phyloP scores from a whole-genome alignment of 257 asterid genomes.

The Nicotiana paniculata region DNA sequence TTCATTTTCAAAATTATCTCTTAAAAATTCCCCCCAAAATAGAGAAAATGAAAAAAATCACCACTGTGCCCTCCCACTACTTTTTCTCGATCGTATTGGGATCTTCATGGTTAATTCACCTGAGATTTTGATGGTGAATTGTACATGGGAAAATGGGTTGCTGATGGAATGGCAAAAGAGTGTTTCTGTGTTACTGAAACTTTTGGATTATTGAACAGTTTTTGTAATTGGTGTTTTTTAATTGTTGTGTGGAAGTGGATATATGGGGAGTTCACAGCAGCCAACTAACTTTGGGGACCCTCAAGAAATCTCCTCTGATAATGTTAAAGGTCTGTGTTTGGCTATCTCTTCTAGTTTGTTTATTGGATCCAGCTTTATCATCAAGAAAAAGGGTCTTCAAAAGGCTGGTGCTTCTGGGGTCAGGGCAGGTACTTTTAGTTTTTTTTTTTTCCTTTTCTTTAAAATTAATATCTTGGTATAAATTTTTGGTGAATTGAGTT shows the following conservation, averaged over 20 bases:
- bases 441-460: neutral
- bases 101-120: neutral
- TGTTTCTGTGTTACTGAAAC: neutral
- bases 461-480: neutral
- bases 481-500: neutral
- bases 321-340: constrained; percentile 63
- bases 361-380: constrained; percentile 78
- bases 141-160: neutral
- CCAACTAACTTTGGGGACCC: constrained; percentile 7
- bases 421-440: constrained; percentile 52
- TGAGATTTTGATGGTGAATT: neutral
- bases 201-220: neutral
- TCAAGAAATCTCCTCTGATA: constrained; percentile 69
- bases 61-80: neutral
- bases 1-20: neutral
- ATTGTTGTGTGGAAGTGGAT: neutral
- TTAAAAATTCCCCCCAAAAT: neutral
- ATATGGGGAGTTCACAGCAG: constrained; percentile 17
- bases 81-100: neutral
- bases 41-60: neutral
- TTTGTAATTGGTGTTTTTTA: neutral
- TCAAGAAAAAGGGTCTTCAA: constrained; percentile 83
- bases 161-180: constrained; percentile 2
- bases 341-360: constrained; percentile 76
- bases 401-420: constrained; percentile 79